These are phyloP conservation scores for Pythium dissimile DNA, from an alignment of 352 stramenopile species.

Conservation along the genomic window DNA sequence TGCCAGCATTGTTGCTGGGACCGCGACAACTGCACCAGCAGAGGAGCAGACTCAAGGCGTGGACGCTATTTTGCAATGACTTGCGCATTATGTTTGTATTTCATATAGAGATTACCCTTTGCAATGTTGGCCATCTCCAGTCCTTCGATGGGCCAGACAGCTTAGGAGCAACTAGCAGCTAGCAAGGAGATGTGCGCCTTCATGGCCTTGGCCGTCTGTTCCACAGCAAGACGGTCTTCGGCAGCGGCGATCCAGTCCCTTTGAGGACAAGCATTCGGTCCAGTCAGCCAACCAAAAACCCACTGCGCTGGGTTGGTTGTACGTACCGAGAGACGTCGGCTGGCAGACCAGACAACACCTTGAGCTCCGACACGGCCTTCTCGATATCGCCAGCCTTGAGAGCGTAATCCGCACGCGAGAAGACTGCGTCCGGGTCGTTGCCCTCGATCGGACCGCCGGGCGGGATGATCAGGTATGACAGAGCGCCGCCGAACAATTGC, in stretches of 20 bases:
- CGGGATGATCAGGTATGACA: constrained; percentile 76
- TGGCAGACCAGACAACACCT: constrained; percentile 57
- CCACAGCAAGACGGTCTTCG: constrained; percentile 68
- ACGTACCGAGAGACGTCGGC: constrained; percentile 58
- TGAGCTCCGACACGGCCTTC: constrained; percentile 64
- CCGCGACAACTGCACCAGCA: not conserved
- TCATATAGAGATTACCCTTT: constrained; percentile 6
- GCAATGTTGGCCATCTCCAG: not conserved
- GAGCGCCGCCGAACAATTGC: constrained; percentile 62
- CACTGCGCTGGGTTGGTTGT: not conserved
- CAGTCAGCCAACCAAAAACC: not conserved
- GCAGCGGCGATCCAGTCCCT: constrained; percentile 74
- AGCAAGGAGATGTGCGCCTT: constrained; percentile 81
- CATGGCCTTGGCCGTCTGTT: constrained; percentile 80
- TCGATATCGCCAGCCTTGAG: constrained; percentile 81
- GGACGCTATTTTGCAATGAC: not conserved
- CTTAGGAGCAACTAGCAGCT: constrained; percentile 77
- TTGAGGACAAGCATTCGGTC: not conserved
- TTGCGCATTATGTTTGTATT: constrained; percentile 7
- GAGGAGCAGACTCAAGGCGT: not conserved
- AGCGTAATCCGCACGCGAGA: constrained; percentile 79
- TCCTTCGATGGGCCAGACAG: not conserved
- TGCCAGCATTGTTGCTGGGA: constrained; percentile 38
- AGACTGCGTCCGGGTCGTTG: constrained; percentile 62
- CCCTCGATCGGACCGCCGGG: constrained; percentile 75